phyloP scores from a whole-genome alignment of 768 basidiomycete species.

The Chalciporus piperatus region DNA sequence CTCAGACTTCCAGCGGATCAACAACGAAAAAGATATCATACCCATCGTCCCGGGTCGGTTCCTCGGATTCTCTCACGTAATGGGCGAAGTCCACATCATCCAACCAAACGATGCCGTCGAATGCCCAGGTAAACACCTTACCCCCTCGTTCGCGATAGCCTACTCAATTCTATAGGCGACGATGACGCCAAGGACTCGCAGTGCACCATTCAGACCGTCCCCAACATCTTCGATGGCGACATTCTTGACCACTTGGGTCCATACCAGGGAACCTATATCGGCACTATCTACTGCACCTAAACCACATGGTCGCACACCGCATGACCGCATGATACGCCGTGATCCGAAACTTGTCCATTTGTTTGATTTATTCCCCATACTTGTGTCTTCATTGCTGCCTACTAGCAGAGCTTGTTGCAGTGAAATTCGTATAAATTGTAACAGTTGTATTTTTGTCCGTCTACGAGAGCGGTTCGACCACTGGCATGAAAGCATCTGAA shows the following conservation, averaged over 20 bases:
- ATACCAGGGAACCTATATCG: slow-evolving; percentile 54
- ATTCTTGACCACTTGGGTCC: slow-evolving; percentile 57
- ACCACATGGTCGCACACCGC: neutral
- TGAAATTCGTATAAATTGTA: neutral
- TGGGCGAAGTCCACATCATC: slow-evolving; percentile 45
- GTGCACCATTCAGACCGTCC: slow-evolving; percentile 55
- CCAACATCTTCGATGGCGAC: slow-evolving; percentile 48
- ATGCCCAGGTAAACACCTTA: slow-evolving; percentile 37
- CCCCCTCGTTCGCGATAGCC: neutral
- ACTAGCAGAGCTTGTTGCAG: neutral
- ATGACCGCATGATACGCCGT: neutral
- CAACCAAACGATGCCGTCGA: slow-evolving; percentile 32
- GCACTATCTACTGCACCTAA: slow-evolving; percentile 42
- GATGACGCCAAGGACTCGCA: slow-evolving; percentile 53
- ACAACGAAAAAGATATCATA: slow-evolving; percentile 41
- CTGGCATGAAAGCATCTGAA: no score
- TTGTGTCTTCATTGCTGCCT: neutral
- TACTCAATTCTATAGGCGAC: slow-evolving; percentile 33
- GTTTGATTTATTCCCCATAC: neutral
- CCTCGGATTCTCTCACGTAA: slow-evolving; percentile 44
- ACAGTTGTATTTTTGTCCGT: neutral
- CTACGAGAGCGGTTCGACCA: no score
- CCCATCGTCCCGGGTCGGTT: slow-evolving; percentile 55
- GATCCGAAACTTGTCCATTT: neutral
- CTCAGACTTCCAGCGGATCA: slow-evolving; percentile 26